Evolutionary conservation across 2,329 filamentous ascomycete species (phyloP).

Genomic region (Paraconiothyrium sp.): DNA sequence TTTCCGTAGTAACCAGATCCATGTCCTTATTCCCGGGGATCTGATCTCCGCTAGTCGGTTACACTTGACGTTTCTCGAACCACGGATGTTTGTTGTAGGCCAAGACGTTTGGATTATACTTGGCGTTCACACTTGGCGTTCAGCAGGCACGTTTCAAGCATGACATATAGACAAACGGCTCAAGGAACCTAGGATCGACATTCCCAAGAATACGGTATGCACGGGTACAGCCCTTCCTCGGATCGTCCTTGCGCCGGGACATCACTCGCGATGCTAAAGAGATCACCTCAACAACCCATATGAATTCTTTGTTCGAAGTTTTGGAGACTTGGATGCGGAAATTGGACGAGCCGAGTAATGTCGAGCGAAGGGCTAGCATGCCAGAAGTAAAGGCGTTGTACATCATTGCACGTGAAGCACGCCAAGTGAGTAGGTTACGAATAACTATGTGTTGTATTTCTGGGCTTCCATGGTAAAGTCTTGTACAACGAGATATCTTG

Average conservation of each 20-base stretch:
- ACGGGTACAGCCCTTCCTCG: neutral
- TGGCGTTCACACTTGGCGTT: conserved; percentile 1
- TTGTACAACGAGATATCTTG: neutral
- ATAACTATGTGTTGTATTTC: neutral
- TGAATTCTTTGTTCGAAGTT: neutral
- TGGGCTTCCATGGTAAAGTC: neutral
- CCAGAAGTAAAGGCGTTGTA: neutral
- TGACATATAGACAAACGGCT: conserved; percentile 3
- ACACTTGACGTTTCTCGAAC: conserved; percentile 1
- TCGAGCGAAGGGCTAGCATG: neutral
- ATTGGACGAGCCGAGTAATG: neutral
- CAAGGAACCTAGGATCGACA: neutral
- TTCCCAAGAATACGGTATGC: neutral
- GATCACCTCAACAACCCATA: neutral
- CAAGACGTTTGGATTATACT: neutral
- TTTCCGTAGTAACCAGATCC: neutral
- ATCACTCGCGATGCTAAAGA: neutral
- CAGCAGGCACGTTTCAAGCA: conserved; percentile 4
- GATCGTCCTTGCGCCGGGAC: neutral
- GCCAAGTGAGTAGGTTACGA: neutral
- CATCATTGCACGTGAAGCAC: neutral
- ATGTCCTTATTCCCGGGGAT: neutral
- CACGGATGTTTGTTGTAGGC: neutral
- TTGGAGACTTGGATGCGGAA: neutral
- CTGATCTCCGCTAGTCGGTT: neutral